Conservation (phyloP, 164 flowering plant species). For the Magnolia sinica region DNA sequence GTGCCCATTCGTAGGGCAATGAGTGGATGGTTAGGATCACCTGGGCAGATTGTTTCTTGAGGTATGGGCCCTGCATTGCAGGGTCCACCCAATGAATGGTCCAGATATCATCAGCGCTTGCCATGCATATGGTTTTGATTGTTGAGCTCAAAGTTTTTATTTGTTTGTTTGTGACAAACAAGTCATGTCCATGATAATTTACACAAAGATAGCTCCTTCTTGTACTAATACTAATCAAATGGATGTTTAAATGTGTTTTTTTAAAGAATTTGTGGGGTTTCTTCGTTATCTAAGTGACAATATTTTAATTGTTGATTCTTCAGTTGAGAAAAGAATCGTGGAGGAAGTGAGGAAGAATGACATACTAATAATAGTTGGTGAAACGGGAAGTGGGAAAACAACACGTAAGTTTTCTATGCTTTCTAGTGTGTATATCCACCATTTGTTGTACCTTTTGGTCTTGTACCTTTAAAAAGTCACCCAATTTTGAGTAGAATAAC, state of each 20-base stretch:
- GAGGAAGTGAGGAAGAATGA: slow-evolving; percentile 76
- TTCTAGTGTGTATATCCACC: background rate
- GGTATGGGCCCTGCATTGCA: too few relatives aligned
- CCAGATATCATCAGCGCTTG: background rate
- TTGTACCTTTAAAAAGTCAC: background rate
- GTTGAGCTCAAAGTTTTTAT: background rate
- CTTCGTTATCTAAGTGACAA: background rate
- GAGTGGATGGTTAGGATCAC: too few relatives aligned
- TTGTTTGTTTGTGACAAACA: too few relatives aligned
- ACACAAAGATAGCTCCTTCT: background rate
- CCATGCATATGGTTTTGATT: background rate
- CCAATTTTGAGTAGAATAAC: background rate
- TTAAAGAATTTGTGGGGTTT: background rate
- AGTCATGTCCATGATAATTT: background rate
- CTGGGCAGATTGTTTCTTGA: too few relatives aligned
- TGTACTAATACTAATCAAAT: background rate
- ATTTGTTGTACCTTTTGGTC: background rate
- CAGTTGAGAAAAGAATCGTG: slow-evolving; percentile 64
- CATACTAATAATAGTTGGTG: slow-evolving; percentile 81
- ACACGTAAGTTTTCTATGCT: slow-evolving; percentile 59
- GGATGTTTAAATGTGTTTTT: background rate
- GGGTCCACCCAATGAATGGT: too few relatives aligned
- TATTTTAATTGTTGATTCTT: slow-evolving; percentile 6
- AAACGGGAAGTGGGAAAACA: slow-evolving; percentile 97
- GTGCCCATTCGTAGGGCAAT: too few relatives aligned